Percentiles rank a stretch among this genome's conserved stretches.
Conservation (phyloP, 345 rosid species). For the Syzygium aromaticum region DNA sequence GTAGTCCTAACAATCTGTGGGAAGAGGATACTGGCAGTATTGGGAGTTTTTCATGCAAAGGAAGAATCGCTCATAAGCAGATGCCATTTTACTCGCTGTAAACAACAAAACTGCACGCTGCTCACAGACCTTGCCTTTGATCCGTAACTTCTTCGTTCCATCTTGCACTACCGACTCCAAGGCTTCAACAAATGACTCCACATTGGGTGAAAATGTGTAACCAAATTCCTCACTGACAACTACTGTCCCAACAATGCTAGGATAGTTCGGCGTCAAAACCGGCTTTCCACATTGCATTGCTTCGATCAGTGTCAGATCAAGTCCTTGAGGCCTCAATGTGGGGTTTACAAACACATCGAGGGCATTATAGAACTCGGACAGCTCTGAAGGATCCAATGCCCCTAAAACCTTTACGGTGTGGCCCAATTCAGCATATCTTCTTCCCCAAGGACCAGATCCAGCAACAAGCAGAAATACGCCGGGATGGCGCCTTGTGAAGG, state of each 20-base stretch:
- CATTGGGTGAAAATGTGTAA: conserved; percentile 62
- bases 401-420: conserved; percentile 49
- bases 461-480: conserved; percentile 46
- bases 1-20: conserved; percentile 23
- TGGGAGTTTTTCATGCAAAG: conserved; percentile 56
- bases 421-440: conserved; percentile 49
- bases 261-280: conserved; percentile 54
- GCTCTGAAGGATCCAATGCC: conserved; percentile 33
- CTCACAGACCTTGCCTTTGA: conserved; percentile 43
- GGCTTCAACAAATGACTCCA: conserved; percentile 47
- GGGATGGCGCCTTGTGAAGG: conserved; percentile 20
- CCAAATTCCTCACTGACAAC: conserved; percentile 42
- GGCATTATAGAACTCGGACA: conserved; percentile 53
- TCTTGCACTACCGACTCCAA: conserved; percentile 39
- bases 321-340: conserved; percentile 62
- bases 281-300: conserved; percentile 77
- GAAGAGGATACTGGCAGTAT: conserved; percentile 56
- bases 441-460: conserved; percentile 73
- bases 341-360: conserved; percentile 70
- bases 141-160: conserved; percentile 32
- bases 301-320: conserved; percentile 58
- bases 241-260: conserved; percentile 62
- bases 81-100: conserved; percentile 62
- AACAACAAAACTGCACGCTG: conserved; percentile 40
- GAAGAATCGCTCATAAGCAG: conserved; percentile 70